Evolutionary conservation across 78 protist genomes (phyloP), one percentile per base, ranked within the genome.

Genomic region (Abeoforma whisleri): DNA sequence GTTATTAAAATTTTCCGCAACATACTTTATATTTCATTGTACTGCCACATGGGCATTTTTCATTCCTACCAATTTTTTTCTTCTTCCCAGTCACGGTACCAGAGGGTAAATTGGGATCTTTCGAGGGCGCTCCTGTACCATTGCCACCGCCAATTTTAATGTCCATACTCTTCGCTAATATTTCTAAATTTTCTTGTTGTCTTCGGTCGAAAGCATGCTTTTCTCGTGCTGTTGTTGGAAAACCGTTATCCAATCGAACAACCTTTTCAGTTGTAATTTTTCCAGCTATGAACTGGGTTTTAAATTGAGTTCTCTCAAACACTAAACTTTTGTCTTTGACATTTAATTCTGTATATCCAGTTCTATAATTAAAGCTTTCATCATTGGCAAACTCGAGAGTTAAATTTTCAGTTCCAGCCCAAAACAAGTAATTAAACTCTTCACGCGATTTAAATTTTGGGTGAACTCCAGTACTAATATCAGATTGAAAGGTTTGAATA

Each of bases 31-130:
- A 74, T 48, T 74, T 74, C 79, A 25, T 74, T 22, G 75, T 48
- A 74, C 79, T 74, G 25, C 34, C 25, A 25, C 79, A 74, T 48
- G 79, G 79, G 79, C 79, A 74, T 48, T 74, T 74, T 22, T 74
- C 79, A 25, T 74, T 74, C 25, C 79, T 35, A 25, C 79, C 79
- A 25, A 74, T 48, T 25, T 74, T 74, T 28, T n/a, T n/a, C n/a
- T n/a, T n/a, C n/a, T n/a, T n/a, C n/a, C n/a, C n/a, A n/a, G n/a
- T n/a, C n/a, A n/a, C n/a, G n/a, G n/a, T n/a, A n/a, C n/a, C n/a
- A n/a, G n/a, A n/a, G n/a, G n/a, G n/a, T n/a, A n/a, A n/a, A n/a
- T n/a, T n/a, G n/a, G n/a, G 79, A 48, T 25, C 79, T 48, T 30
- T 74, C 79, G 25, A 30, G 23, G 28, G 23, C 79, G 23, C 36